Evolutionary conservation across 345 rosid species (phyloP).

Genomic region (Syzygium jambos): DNA sequence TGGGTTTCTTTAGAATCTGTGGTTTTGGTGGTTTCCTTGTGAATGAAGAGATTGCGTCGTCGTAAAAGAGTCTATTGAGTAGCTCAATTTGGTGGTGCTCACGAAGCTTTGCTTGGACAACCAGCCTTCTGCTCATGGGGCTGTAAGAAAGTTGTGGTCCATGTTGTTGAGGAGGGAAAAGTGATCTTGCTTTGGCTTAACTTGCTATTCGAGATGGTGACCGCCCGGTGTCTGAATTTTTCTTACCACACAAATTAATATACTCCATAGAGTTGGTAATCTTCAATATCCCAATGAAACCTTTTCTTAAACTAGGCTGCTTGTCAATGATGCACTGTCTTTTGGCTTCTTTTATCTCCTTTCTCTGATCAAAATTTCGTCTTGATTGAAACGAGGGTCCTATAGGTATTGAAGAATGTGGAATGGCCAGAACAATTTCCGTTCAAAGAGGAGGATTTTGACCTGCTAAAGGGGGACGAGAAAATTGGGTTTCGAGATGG

Average conservation of each 20-base stretch:
- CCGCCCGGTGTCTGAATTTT: background rate
- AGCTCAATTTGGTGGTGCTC: background rate
- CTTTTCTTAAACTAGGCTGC: background rate
- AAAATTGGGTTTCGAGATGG: too few relatives aligned
- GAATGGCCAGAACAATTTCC: slow-evolving; percentile 88
- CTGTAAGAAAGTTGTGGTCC: background rate
- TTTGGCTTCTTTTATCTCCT: background rate
- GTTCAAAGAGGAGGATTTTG: slow-evolving; percentile 64
- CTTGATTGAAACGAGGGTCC: background rate
- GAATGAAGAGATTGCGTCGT: background rate
- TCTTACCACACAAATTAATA: background rate
- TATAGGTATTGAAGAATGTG: slow-evolving; percentile 61
- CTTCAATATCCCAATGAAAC: background rate
- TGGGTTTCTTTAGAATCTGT: background rate
- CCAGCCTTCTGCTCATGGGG: background rate
- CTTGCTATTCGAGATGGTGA: background rate
- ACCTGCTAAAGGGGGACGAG: too few relatives aligned
- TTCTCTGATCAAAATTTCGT: background rate
- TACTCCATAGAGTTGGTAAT: background rate
- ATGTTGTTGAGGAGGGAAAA: background rate
- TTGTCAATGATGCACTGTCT: background rate
- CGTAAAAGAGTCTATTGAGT: background rate
- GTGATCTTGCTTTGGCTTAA: background rate
- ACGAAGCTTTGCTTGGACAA: background rate
- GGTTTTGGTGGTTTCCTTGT: background rate